phyloP scores from a whole-genome alignment of 495 filamentous ascomycete genomes.

The Penicillium robsamsonii region DNA sequence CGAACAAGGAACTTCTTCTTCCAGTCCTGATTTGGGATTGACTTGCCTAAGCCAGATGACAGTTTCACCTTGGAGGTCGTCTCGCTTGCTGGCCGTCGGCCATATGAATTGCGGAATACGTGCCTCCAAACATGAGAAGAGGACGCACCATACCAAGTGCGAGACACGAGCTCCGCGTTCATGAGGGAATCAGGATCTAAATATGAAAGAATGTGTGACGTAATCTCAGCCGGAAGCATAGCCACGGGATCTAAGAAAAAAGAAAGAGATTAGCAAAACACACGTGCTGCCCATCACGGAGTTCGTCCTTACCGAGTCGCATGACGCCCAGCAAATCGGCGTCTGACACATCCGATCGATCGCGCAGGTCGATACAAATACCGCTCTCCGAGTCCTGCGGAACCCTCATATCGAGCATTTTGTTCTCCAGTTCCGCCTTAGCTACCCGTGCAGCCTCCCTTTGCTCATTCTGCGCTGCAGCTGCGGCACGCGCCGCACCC shows the following conservation, averaged over 20 bases:
- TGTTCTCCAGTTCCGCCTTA: constrained; percentile 39
- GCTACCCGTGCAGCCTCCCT: constrained; percentile 32
- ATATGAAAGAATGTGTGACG: constrained; percentile 66
- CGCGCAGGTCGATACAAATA: constrained; percentile 71
- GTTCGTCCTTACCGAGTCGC: constrained; percentile 37
- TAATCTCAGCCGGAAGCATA: constrained; percentile 67
- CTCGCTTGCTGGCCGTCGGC: constrained; percentile 38
- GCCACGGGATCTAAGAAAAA: constrained; percentile 60
- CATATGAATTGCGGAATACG: constrained; percentile 69
- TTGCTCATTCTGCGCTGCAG: constrained; percentile 60
- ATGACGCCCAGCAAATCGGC: constrained; percentile 35
- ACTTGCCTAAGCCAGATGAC: constrained; percentile 50
- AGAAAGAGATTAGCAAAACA: constrained; percentile 8
- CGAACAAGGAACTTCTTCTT: constrained; percentile 78
- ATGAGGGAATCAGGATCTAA: constrained; percentile 67
- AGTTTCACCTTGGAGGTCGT: constrained; percentile 44
- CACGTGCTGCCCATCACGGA: not conserved
- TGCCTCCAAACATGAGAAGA: constrained; percentile 74
- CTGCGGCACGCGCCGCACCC: constrained; percentile 69
- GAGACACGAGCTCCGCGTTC: constrained; percentile 60
- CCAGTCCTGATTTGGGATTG: constrained; percentile 66
- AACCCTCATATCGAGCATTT: constrained; percentile 33
- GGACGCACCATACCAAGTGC: constrained; percentile 59
- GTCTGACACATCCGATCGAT: constrained; percentile 45
- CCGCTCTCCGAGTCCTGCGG: constrained; percentile 69